Base-by-base conservation (phyloP, 257 asterid species). In the Nicotiana tomentosiformis region DNA sequence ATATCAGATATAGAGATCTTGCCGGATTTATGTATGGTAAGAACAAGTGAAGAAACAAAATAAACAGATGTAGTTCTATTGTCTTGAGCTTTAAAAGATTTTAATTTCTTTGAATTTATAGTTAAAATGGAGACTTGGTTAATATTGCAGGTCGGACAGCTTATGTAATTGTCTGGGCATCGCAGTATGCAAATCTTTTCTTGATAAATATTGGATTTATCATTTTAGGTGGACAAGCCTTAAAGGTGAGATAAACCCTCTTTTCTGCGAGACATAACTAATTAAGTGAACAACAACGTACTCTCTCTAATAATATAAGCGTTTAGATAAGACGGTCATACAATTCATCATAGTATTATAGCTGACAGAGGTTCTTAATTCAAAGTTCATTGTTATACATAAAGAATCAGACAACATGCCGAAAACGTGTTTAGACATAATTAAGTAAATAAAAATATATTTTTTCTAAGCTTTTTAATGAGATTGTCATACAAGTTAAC, bases 141-240 rank as follows among this genome's bases (percentile, higher is more conserved):
- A 51, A 74, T 84, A 57, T 78, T 91, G 87, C 83, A 95, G 98
- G 97, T 89, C 55, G 77, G 69, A 92, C 86, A 60, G 97, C 95
- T 66, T 95, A 95, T 90, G 37, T 77, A 69, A 89, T 93, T 86
- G 93, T 97, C 4, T 93, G 99, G 99, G 93, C 90, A 23, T 84
- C 91, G 43, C 98, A 95, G 84, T 95, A 95, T 84, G 97, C 86
- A 81, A 95, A 95, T 86, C 97, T 95, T 51, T 95, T 93, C 85
- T 91, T 95, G 98, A 93, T 95, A 80, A 95, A 95, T 67, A 95
- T 91, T 60, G 99, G 98, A 81, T 95, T 29, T 66, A 76, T 95
- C 85, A 95, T 95, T 86, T 89, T 95, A 87, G 99, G 93, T 15
- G 99, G 99, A 33, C 90, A 89, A 67, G 97, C 99, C 82, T 88